These are phyloP conservation scores for Mrakia blollopis DNA, from an alignment of 768 basidiomycete species.

Conservation along the genomic window DNA sequence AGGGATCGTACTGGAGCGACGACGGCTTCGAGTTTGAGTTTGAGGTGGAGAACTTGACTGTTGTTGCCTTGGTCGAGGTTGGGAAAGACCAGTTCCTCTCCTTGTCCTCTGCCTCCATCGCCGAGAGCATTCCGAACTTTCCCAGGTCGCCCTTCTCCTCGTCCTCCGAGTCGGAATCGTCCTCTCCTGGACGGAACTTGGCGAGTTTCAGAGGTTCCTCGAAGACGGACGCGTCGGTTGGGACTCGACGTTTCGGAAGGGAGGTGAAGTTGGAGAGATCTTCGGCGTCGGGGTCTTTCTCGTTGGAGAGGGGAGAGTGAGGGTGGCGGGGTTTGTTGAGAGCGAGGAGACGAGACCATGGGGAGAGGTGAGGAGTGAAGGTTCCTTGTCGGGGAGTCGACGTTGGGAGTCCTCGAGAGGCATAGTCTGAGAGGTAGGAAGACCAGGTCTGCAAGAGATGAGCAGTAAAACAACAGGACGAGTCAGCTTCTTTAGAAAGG, in stretches of 20 bases:
- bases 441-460: background rate
- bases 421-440: background rate
- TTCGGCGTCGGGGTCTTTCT: background rate
- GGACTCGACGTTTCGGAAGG: background rate
- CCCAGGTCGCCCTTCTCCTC: slow-evolving; percentile 5
- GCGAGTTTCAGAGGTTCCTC: background rate
- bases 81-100: background rate
- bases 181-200: background rate
- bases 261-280: background rate
- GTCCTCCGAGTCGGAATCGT: slow-evolving; percentile 5
- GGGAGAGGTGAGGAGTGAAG: slow-evolving; percentile 7
- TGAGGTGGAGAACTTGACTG: background rate
- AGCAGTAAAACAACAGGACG: background rate
- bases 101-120: background rate
- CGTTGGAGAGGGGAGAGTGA: background rate
- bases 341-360: background rate
- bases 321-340: background rate
- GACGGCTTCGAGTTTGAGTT: background rate
- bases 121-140: background rate
- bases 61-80: background rate
- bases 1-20: too few relatives aligned
- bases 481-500: background rate
- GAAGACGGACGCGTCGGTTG: background rate
- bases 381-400: background rate
- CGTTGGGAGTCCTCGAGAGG: background rate